Conservation (phyloP, 1,139 yeast genomes). For the Saccharomyces hybrid region DNA sequence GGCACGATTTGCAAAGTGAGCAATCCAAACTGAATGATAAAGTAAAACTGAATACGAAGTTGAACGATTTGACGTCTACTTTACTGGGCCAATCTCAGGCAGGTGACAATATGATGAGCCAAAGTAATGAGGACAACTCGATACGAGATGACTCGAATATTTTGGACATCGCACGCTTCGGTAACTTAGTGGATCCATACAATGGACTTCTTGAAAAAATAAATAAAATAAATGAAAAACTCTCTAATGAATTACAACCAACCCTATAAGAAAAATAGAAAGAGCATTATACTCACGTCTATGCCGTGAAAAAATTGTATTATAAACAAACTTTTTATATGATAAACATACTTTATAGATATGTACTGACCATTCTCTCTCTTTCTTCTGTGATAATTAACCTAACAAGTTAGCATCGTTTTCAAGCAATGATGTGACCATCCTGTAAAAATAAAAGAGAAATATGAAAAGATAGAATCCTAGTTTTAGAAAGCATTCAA, state of each 20-base stretch:
- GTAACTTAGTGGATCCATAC: slow-evolving; percentile 16
- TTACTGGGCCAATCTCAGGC: slow-evolving; percentile 4
- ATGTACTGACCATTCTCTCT: background rate
- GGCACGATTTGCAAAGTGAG: slow-evolving; percentile 12
- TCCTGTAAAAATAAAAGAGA: background rate
- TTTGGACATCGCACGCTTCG: slow-evolving; percentile 6
- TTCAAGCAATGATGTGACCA: background rate
- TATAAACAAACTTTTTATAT: background rate
- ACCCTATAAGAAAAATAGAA: background rate
- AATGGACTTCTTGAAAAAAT: slow-evolving; percentile 15
- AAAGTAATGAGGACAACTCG: background rate
- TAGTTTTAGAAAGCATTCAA: background rate
- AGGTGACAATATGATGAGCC: background rate
- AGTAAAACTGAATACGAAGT: slow-evolving; percentile 12
- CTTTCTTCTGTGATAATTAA: background rate
- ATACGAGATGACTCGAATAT: slow-evolving; percentile 1
- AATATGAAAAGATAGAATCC: background rate
- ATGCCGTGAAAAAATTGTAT: too few species aligned
- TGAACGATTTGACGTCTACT: slow-evolving; percentile 10
- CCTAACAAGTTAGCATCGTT: background rate
- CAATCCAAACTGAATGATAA: slow-evolving; percentile 10
- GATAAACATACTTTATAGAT: background rate
- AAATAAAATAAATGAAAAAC: slow-evolving; percentile 8
- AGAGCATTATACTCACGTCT: too few species aligned
- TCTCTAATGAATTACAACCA: background rate